Base-by-base conservation (phyloP, 768 basidiomycete genomes). In the Tubosaeta sp. region DNA sequence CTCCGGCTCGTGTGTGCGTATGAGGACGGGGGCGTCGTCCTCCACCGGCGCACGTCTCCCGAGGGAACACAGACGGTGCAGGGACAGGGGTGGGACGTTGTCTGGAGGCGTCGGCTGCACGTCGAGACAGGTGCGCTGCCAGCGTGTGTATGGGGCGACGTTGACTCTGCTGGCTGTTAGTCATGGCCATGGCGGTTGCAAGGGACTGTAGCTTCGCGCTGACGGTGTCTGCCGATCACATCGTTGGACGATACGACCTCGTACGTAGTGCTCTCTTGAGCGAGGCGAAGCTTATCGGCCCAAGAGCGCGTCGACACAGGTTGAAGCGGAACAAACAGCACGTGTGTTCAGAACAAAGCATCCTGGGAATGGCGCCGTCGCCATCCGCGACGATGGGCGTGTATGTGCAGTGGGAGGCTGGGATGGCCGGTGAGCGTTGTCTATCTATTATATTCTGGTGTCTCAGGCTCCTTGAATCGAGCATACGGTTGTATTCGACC, bases 351-450 rank as follows among this genome's bases (percentile, higher is more conserved):
- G 81, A 40, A 92, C 83, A 19, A 92, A 86, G 59, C 76, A 90
- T 55, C 82, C 90, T 0, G 93, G 94, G 3, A 93, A 93, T 61
- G 78, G 79, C 0, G 78, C 81, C 7, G 67, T 97, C n/a, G 79
- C 84, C 3, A 81, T 96, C 12, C 81, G 83, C 6, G 76, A 81
- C 31, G 85, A 89, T 56, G 90, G 84, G 0, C 78, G 79, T 19
- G 80, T 97, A 0, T 87, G 93, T 58, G 94, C 93, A 0, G 73
- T 94, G 2, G 94, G 87, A 3, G 92, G 94, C 0, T 97, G 95
- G 95, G 94, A 98, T 54, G 94, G 95, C 31, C 82, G 76, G 94
- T 94, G 57, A 59, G 87, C 70, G 6, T 38, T 13, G 14, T 24
- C n/a, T 21, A 40, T 51, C 25, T 27, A 13, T 36, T n/a, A 36